Evolutionary conservation across 2,329 filamentous ascomycete species (phyloP).

Genomic region (Rosellinia necatrix): DNA sequence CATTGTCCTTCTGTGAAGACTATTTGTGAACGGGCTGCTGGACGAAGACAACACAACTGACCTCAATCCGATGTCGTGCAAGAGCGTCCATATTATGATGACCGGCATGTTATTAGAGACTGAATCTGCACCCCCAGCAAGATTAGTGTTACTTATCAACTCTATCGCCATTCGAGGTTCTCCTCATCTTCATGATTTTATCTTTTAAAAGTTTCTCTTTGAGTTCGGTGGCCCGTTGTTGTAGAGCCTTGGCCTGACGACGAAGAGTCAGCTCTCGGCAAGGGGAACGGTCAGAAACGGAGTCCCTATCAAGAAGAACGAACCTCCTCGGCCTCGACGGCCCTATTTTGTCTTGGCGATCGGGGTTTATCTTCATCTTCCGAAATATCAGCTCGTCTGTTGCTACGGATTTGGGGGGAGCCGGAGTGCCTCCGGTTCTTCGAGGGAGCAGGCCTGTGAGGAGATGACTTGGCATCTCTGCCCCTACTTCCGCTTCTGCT

Average conservation of each 20-base stretch:
- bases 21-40: constrained; percentile 11
- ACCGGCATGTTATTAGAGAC: constrained; percentile 25
- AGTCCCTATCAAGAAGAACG: constrained; percentile 42
- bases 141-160: constrained; percentile 53
- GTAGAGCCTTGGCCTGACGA: constrained; percentile 43
- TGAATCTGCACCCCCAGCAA: constrained; percentile 44
- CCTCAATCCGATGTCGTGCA: constrained; percentile 31
- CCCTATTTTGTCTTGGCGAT: constrained; percentile 41
- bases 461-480: constrained; percentile 32
- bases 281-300: constrained; percentile 30
- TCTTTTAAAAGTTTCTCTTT: constrained; percentile 58
- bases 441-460: constrained; percentile 38
- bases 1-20: constrained; percentile 1
- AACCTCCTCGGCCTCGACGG: constrained; percentile 49
- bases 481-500: constrained; percentile 28
- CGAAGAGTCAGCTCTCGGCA: constrained; percentile 43
- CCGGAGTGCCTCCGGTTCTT: constrained; percentile 57
- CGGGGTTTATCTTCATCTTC: constrained; percentile 51
- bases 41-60: constrained; percentile 28
- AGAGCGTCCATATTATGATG: constrained; percentile 14
- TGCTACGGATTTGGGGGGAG: constrained; percentile 52
- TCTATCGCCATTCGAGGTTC: constrained; percentile 48
- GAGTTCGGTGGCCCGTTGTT: constrained; percentile 50
- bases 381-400: constrained; percentile 62
- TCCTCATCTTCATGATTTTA: constrained; percentile 61